Conservation (phyloP, 2,329 filamentous ascomycete genomes). For the Botrytis hyacinthi region DNA sequence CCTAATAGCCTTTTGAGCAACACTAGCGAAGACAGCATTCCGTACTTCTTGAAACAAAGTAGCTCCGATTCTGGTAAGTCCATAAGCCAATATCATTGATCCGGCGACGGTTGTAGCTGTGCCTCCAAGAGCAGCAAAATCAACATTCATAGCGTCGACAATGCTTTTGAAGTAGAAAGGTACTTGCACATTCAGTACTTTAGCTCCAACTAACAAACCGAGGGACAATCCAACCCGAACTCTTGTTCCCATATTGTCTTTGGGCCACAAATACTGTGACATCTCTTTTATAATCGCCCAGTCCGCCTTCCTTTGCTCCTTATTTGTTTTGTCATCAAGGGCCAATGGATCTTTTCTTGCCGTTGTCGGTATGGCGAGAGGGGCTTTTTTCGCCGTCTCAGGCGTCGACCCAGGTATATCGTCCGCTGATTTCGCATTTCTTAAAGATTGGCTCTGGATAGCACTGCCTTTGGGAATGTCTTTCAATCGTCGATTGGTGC, state of each 20-base stretch:
- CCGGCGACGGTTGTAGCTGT: slow-evolving; percentile 87
- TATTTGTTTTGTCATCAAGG: slow-evolving; percentile 63
- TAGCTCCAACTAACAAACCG: slow-evolving; percentile 79
- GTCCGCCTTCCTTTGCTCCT: slow-evolving; percentile 93
- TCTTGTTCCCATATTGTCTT: slow-evolving; percentile 79
- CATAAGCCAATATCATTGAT: slow-evolving; percentile 91
- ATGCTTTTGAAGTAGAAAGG: slow-evolving; percentile 99
- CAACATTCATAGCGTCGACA: slow-evolving; percentile 96
- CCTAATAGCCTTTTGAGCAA: slow-evolving; percentile 94
- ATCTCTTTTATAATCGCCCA: slow-evolving; percentile 99
- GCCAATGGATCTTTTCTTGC: slow-evolving; percentile 56
- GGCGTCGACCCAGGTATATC: slow-evolving; percentile 29
- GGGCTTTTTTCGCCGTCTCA: slow-evolving; percentile 30
- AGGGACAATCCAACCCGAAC: slow-evolving; percentile 84
- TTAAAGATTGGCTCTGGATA: slow-evolving; percentile 29
- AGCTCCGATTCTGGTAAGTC: slow-evolving; percentile 81
- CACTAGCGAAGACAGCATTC: slow-evolving; percentile 94
- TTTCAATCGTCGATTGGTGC: slow-evolving; percentile 28
- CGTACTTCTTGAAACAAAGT: slow-evolving; percentile 89
- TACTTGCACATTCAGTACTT: slow-evolving; percentile 95
- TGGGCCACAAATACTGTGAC: slow-evolving; percentile 94
- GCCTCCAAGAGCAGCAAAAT: slow-evolving; percentile 81
- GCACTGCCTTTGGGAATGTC: slow-evolving; percentile 28
- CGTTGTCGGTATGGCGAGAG: slow-evolving; percentile 24
- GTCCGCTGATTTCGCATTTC: slow-evolving; percentile 28